These are phyloP conservation scores for Sclerotinia borealis DNA, from an alignment of 2,329 filamentous ascomycete species.

Conservation along the genomic window DNA sequence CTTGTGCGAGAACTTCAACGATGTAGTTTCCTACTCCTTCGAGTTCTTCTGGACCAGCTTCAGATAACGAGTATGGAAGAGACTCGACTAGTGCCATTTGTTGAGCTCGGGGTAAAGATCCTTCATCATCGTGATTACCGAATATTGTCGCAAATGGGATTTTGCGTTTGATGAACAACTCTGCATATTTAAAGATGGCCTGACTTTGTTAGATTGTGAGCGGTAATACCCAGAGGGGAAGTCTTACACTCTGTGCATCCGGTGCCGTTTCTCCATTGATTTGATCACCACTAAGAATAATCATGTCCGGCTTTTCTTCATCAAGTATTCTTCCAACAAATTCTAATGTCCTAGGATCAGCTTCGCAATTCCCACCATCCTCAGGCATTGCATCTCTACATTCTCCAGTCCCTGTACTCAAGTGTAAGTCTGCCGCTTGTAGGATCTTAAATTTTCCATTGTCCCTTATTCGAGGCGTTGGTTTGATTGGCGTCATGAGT, in stretches of 20 bases:
- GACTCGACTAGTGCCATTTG: conserved; percentile 84
- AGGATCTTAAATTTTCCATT: conserved; percentile 96
- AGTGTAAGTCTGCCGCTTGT: conserved; percentile 89
- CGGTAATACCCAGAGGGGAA: not conserved
- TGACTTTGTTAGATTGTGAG: conserved; percentile 28
- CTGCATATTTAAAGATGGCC: conserved; percentile 90
- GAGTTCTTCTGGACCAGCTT: conserved; percentile 72
- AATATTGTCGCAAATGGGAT: conserved; percentile 94
- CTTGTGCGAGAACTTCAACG: conserved; percentile 79
- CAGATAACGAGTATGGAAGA: conserved; percentile 84
- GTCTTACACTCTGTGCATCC: conserved; percentile 73
- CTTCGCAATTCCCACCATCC: conserved; percentile 76
- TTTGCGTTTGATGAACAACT: conserved; percentile 75
- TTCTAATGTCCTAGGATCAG: conserved; percentile 84
- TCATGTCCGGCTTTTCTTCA: conserved; percentile 87
- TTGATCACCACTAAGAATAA: conserved; percentile 88
- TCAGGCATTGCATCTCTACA: conserved; percentile 84
- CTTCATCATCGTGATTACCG: conserved; percentile 94
- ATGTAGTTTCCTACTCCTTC: conserved; percentile 94
- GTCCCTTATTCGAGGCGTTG: conserved; percentile 70
- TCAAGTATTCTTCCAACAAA: conserved; percentile 81
- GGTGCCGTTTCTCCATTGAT: conserved; percentile 90
- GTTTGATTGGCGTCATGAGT: conserved; percentile 58
- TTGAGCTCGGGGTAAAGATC: conserved; percentile 62
- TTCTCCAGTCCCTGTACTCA: conserved; percentile 79